These are phyloP conservation scores for Calonectria pteridis DNA, from an alignment of 2,329 filamentous ascomycete species.

Conservation along the genomic window DNA sequence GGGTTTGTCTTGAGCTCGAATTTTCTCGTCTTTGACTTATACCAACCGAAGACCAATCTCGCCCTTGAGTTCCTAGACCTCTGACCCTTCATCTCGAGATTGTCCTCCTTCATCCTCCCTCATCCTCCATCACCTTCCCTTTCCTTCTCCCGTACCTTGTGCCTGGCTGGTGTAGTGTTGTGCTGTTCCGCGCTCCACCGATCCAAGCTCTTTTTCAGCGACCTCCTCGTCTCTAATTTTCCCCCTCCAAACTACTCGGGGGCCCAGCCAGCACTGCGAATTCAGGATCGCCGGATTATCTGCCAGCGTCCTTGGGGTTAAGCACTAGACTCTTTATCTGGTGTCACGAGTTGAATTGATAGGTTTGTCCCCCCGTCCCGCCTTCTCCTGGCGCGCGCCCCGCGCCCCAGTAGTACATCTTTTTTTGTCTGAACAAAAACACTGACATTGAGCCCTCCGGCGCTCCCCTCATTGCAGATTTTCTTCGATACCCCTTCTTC, in stretches of 20 bases:
- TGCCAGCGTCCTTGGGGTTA: conserved; percentile 45
- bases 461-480: conserved; percentile 38
- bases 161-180: conserved; percentile 47
- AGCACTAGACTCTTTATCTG: conserved; percentile 39
- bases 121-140: conserved; percentile 30
- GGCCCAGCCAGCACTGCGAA: conserved; percentile 46
- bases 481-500: conserved; percentile 58
- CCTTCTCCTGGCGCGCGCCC: background rate
- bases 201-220: conserved; percentile 39
- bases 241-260: conserved; percentile 42
- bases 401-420: conserved; percentile 2
- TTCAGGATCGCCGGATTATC: conserved; percentile 41
- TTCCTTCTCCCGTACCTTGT: conserved; percentile 33
- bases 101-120: conserved; percentile 43
- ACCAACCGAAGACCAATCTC: conserved; percentile 44
- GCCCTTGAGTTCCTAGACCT: conserved; percentile 40
- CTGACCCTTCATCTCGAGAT: conserved; percentile 44
- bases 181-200: conserved; percentile 42
- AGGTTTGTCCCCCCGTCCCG: conserved; percentile 43
- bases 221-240: conserved; percentile 40
- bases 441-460: conserved; percentile 34
- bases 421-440: background rate
- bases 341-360: conserved; percentile 47
- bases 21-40: conserved; percentile 48
- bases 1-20: conserved; percentile 36